Evolutionary conservation across 306 rosid genomes (phyloP), one percentile per base, ranked within the genome.

Genomic region (Neltuma alba): DNA sequence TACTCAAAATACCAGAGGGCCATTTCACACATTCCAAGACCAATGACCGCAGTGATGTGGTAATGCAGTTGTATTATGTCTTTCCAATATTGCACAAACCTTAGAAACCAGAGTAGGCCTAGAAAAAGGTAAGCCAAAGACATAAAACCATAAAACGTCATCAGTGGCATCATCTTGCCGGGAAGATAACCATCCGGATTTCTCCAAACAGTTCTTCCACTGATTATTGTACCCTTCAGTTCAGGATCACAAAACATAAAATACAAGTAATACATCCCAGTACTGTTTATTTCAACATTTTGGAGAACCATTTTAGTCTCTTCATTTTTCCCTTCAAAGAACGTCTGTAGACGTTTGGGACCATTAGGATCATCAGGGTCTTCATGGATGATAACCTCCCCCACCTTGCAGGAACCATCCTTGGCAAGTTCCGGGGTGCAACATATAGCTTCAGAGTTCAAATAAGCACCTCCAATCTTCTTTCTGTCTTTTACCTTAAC

Each of bases 171-270:
- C 93, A 91, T 91, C 85, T 91, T 91, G 70, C 96, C 93, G 0
- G 96, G 96, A 54, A 89, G 84, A 80, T 89, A 91, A 81, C 96
- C 93, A 79, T 91, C 89, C 0, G 96, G 93, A 74, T 89, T 91
- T 80, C 93, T 87, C 96, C 96, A 91, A 77, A 91, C 93, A 11
- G 96, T 87, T 69, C 92, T 86, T 81, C 92, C 93, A 7, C 87
- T 83, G 44, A 91, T 83, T 25, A 82, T 37, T 1, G 96, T 86
- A 77, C 82, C 93, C 71, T 84, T 85, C 57, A 91, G 83, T 50
- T 86, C 91, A 74, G 96, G 96, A 86, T 91, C 96, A 81, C 96
- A 91, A 70, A 91, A 89, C 96, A 89, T 91, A 72, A 91, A 91
- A 77, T 91, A 89, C 5, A 91, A 82, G 72, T 87, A 91, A 79